Percentiles rank a stretch among this genome's conserved stretches.
These are phyloP conservation scores for Nevesoporus exiguus DNA, from an alignment of 768 basidiomycete species.

Conservation along the genomic window DNA sequence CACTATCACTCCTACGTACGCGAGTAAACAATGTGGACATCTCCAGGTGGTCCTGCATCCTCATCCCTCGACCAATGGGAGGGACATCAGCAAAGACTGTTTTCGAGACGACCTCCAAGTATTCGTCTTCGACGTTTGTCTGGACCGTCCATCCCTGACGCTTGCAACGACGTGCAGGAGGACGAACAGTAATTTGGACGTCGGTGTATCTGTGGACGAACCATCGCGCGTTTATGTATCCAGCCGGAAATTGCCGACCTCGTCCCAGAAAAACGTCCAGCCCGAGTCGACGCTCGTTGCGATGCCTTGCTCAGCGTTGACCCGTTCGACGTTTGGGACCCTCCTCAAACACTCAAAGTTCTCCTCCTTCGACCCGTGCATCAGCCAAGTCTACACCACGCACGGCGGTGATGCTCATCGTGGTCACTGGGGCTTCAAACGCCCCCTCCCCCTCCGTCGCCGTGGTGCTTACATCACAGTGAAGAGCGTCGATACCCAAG, in stretches of 20 bases:
- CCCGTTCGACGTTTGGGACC: slow-evolving; percentile 68
- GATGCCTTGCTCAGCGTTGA: slow-evolving; percentile 26
- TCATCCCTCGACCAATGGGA: slow-evolving; percentile 87
- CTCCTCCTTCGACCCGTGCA: slow-evolving; percentile 70
- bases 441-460: slow-evolving; percentile 66
- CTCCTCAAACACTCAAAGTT: slow-evolving; percentile 82
- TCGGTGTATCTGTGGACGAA: slow-evolving; percentile 41
- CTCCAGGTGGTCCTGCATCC: slow-evolving; percentile 95
- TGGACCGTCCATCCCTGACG: slow-evolving; percentile 73
- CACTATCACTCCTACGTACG: slow-evolving; percentile 11
- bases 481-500: slow-evolving; percentile 62
- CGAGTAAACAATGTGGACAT: slow-evolving; percentile 46
- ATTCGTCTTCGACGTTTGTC: slow-evolving; percentile 81
- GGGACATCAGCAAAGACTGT: slow-evolving; percentile 89
- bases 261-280: not conserved
- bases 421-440: slow-evolving; percentile 85
- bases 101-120: slow-evolving; percentile 60
- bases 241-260: slow-evolving; percentile 25
- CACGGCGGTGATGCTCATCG: slow-evolving; percentile 66
- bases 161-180: slow-evolving; percentile 38
- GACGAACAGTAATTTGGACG: slow-evolving; percentile 82
- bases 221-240: slow-evolving; percentile 27
- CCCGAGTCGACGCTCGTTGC: not conserved
- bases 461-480: slow-evolving; percentile 65
- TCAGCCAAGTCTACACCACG: slow-evolving; percentile 75